Base-by-base conservation (phyloP, 108 stramenopile genomes). In the Bacterosira constricta region DNA sequence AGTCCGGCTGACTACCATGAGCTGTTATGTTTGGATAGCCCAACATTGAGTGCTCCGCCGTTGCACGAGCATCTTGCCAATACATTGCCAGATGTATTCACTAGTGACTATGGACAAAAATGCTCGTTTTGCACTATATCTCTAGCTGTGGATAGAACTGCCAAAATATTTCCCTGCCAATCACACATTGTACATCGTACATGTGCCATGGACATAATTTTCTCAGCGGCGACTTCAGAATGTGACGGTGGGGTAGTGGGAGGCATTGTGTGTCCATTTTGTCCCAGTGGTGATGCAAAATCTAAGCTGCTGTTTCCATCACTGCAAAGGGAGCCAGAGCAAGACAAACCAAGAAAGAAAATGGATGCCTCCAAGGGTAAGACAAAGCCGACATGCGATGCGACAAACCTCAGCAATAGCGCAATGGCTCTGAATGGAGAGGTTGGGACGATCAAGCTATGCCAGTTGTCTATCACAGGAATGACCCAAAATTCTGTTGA, bases 221-320 rank as follows among this genome's bases (percentile, higher is more conserved):
- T 66, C 11, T 53, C 51, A 5, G 65, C 36, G 2, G 36, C 65
- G 6, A 34, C 20, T 4, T 66, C 52, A 27, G 65, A 53, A 17
- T 53, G 65, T 20, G 52, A 66, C 38, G 65, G 52, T 32, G 47
- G 3, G 8, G 9, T 17, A 53, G 65, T 21, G 3, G 36, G 51
- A 10, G 54, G 25, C 37, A 66, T 66, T 25, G 18, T 31, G 15
- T 66, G 65, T 41, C 65, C 65, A 39, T 53, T 54, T 23, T 66
- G 65, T 27, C 7, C 31, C 13, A 3, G 41, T 23, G 20, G 27
- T 41, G 21, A 39, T 53, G 2, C 21, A 21, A 54, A 12, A 6
- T 11, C 18, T 8, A 38, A 53, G 3, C 27, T 29, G 38, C 21
- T 62, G 10, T 64, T 66, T 30, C 65, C 65, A 13, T 6, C 23